Conservation (phyloP, 768 basidiomycete genomes). For the Lactarius trivialis region DNA sequence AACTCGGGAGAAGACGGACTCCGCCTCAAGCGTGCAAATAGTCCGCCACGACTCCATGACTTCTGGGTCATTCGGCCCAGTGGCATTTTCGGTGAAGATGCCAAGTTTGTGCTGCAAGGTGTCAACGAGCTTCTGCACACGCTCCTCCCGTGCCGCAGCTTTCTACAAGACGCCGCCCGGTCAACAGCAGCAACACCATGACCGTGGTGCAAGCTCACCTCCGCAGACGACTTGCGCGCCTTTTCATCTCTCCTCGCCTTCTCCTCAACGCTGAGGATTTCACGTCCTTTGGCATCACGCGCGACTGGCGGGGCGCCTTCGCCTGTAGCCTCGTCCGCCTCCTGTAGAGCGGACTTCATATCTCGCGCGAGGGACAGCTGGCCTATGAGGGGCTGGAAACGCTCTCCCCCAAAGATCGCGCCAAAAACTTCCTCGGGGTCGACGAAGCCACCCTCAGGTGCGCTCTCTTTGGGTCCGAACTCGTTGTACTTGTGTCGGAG, state of each 20-base stretch:
- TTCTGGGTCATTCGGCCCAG: slow-evolving; percentile 58
- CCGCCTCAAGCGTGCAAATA: slow-evolving; percentile 75
- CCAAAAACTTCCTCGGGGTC: slow-evolving; percentile 76
- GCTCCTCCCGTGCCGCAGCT: slow-evolving; percentile 70
- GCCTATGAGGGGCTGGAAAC: slow-evolving; percentile 83
- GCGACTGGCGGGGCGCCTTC: slow-evolving; percentile 34
- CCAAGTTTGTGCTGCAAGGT: slow-evolving; percentile 76
- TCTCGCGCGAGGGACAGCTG: slow-evolving; percentile 82
- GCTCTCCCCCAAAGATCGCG: slow-evolving; percentile 84
- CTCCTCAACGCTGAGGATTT: slow-evolving; percentile 36
- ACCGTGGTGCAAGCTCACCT: slow-evolving; percentile 41
- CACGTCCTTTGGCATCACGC: slow-evolving; percentile 46
- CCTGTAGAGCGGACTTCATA: slow-evolving; percentile 90
- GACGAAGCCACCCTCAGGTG: slow-evolving; percentile 77
- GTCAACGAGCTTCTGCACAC: slow-evolving; percentile 69
- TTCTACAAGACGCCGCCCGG: slow-evolving; percentile 41
- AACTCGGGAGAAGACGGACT: slow-evolving; percentile 42
- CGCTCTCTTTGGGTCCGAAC: slow-evolving; percentile 79
- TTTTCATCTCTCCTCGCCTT: slow-evolving; percentile 55
- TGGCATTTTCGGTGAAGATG: slow-evolving; percentile 82
- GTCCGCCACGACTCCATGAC: slow-evolving; percentile 67
- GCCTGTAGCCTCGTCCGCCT: slow-evolving; percentile 63
- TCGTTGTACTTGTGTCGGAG: slow-evolving; percentile 86
- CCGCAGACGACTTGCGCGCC: slow-evolving; percentile 55
- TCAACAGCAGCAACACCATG: slow-evolving; percentile 7